Evolutionary conservation across 305 asterid genomes (phyloP).

Genomic region (Lippia alba): DNA sequence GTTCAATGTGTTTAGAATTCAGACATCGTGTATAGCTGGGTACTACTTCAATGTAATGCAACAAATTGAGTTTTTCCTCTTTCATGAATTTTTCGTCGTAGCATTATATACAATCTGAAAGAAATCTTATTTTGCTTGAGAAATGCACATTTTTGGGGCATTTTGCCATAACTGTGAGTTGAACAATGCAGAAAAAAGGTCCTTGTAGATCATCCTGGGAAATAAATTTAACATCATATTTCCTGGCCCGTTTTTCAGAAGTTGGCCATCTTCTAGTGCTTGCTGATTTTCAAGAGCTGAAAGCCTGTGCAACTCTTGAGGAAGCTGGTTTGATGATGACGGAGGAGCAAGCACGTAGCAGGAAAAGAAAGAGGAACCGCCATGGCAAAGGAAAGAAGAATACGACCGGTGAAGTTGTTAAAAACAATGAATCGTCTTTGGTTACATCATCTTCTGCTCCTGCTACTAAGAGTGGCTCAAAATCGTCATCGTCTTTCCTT

Average conservation of each 20-base stretch:
- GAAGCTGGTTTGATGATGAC: slow-evolving; percentile 12
- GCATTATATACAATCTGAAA: too few species aligned
- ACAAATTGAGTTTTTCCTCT: too few species aligned
- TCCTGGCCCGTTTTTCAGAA: neutral
- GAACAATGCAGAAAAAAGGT: too few species aligned
- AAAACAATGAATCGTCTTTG: slow-evolving; percentile 29
- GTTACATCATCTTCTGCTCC: slow-evolving; percentile 34
- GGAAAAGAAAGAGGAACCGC: slow-evolving; percentile 47
- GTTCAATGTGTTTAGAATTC: too few species aligned
- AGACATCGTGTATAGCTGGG: too few species aligned
- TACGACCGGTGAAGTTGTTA: slow-evolving; percentile 4
- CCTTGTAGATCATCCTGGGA: too few species aligned
- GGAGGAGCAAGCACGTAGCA: slow-evolving; percentile 39
- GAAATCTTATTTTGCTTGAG: too few species aligned
- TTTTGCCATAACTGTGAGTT: too few species aligned
- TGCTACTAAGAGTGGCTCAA: slow-evolving; percentile 40
- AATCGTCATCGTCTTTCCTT: slow-evolving; percentile 51
- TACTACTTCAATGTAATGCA: too few species aligned
- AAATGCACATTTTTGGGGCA: too few species aligned
- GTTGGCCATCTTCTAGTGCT: slow-evolving; percentile 1
- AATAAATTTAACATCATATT: neutral
- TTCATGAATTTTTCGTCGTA: too few species aligned
- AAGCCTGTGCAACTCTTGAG: neutral
- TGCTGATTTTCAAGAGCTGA: neutral
- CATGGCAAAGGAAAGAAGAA: slow-evolving; percentile 25